These are phyloP conservation scores for Cercospora nicotianae DNA, from an alignment of 2,329 filamentous ascomycete species.

Conservation along the genomic window DNA sequence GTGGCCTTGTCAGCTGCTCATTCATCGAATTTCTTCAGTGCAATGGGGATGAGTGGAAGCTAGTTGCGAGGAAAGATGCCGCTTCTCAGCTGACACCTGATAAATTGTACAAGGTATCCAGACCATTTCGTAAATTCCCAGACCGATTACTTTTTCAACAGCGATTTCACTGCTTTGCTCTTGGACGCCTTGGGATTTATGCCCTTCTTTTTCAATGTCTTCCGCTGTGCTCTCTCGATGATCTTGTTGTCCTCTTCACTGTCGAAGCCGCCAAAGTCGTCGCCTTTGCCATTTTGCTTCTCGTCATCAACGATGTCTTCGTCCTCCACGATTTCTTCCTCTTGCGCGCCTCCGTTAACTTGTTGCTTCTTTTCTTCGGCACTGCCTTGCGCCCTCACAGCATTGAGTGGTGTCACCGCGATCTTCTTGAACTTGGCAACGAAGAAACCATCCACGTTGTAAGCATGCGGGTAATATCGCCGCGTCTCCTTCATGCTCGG, in stretches of 20 bases:
- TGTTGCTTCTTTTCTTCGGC: conserved; percentile 36
- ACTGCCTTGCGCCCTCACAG: conserved; percentile 46
- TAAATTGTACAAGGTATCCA: background rate
- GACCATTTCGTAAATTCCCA: background rate
- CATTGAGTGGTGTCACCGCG: conserved; percentile 68
- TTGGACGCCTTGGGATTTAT: conserved; percentile 47
- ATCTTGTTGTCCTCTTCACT: conserved; percentile 52
- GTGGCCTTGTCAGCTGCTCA: background rate
- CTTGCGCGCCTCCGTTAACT: conserved; percentile 27
- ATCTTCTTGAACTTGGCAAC: conserved; percentile 97
- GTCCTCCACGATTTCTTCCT: conserved; percentile 59
- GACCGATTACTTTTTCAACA: conserved; percentile 16
- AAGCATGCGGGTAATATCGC: conserved; percentile 84
- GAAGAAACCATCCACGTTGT: conserved; percentile 98
- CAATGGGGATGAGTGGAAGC: background rate
- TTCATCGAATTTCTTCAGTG: too few relatives aligned
- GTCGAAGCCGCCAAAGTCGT: conserved; percentile 52
- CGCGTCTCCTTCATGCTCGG: conserved; percentile 77
- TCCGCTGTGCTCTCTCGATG: conserved; percentile 49
- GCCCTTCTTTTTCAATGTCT: conserved; percentile 48
- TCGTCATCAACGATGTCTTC: conserved; percentile 42
- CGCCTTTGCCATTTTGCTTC: conserved; percentile 56
- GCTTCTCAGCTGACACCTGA: background rate
- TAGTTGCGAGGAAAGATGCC: background rate
- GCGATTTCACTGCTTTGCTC: conserved; percentile 26